Evolutionary conservation across 78 protist species (phyloP).

Genomic region (Chrysochromulina tobinii): DNA sequence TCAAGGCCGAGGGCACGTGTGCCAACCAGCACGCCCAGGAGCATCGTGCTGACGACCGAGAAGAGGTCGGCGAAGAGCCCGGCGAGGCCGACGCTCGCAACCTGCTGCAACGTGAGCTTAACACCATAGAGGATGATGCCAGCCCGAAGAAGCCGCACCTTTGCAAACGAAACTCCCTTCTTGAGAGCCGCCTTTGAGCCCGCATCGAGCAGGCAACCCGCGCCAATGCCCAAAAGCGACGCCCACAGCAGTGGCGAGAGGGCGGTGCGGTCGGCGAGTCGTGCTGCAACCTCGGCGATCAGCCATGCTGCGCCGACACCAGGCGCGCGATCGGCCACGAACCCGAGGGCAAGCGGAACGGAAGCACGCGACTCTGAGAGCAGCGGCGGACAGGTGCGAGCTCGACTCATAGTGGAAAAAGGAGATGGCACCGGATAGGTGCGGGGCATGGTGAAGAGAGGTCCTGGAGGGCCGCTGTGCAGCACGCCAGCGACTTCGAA

Average conservation of each 20-base stretch:
- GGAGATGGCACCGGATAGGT: no score
- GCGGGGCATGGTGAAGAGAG: no score
- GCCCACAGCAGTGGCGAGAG: conserved; percentile 35
- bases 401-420: no score
- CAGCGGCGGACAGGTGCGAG: no score
- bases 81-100: not conserved
- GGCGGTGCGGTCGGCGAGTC: no score
- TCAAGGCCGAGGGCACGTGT: not conserved
- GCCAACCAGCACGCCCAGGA: not conserved
- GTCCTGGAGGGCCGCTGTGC: no score
- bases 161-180: not conserved
- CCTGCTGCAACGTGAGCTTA: not conserved
- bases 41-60: not conserved
- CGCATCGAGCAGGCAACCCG: not conserved
- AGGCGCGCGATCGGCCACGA: no score
- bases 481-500: no score
- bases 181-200: not conserved
- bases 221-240: not conserved
- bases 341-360: no score
- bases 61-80: conserved; percentile 14
- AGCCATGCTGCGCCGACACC: no score
- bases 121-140: conserved; percentile 24
- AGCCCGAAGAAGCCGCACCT: conserved; percentile 32
- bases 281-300: no score
- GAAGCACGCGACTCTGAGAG: no score